Evolutionary conservation across 2,329 filamentous ascomycete species (phyloP), one percentile per base, ranked within the genome.

Genomic region (Colletotrichum sp.): DNA sequence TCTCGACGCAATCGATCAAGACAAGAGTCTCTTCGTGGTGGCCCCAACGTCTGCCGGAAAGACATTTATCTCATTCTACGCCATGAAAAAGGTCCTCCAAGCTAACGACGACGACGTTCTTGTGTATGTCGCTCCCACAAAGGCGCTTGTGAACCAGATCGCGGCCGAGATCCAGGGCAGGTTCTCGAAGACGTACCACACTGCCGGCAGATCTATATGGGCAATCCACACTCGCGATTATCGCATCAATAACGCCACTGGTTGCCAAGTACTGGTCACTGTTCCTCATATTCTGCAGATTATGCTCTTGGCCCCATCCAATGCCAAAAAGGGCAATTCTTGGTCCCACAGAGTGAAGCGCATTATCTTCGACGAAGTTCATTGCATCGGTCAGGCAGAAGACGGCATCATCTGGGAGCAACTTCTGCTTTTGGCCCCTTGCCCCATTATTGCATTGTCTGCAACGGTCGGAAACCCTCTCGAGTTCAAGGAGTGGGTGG

Each of bases 41-140:
- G 94, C 94, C 0, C 94, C 94, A 1, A 96, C 94, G 0, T 94
- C 92, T 28, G 93, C 94, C 1, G 94, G 94, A 77, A 96, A 96
- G 83, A 96, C 94, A 0, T 96, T 96, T 82, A 96, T 96, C 74
- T 94, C 91, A 1, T 96, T 96, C 82, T 96, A 96, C 79, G 94
- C 94, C 2, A 96, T 96, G 93, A 93, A 94, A 80, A 92, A 94
- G 80, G 87, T 96, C 1, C 86, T 96, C 12, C 88, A 93, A 80
- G 88, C 89, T 6, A 91, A 91, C 76, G 90, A 96, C 75, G 91
- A 95, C 65, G 92, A 91, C 4, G 89, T 96, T 4, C 84, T 96
- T 8, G 93, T 96, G 1, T 96, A 96, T 78, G 93, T 96, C 8
- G 94, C 94, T 1, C 94, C 94, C 0, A 96, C 94, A 0, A 96